Percentiles rank a stretch among this genome's conserved stretches.
These are phyloP conservation scores for Gomphus bonarii DNA, from an alignment of 1,284 basidiomycete species.

Conservation along the genomic window DNA sequence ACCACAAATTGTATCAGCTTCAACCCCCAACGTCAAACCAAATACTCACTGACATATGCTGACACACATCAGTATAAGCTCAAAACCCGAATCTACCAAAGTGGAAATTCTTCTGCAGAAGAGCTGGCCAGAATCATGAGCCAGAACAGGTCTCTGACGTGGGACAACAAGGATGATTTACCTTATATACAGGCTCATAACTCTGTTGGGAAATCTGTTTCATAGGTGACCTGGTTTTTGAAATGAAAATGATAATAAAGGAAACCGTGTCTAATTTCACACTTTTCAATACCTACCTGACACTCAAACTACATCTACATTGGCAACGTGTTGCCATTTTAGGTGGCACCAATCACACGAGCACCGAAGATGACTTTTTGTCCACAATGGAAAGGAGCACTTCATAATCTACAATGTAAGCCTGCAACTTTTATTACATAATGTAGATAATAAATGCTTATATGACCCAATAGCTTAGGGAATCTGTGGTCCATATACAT, in stretches of 20 bases:
- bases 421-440: conserved; percentile 15
- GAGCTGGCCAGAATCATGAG: conserved; percentile 35
- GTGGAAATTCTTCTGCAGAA: too few relatives aligned
- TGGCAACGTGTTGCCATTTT: conserved; percentile 34
- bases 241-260: conserved; percentile 3
- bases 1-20: too few relatives aligned
- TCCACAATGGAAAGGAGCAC: conserved; percentile 3
- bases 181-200: conserved; percentile 27
- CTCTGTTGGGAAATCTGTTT: background rate
- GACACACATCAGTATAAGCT: too few relatives aligned
- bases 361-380: too few relatives aligned
- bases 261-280: background rate
- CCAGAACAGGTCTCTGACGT: conserved; percentile 34
- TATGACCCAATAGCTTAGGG: background rate
- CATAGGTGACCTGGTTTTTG: background rate
- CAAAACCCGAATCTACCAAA: too few relatives aligned
- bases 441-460: background rate
- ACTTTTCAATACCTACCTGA: background rate
- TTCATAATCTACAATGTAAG: conserved; percentile 34
- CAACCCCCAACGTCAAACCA: too few relatives aligned
- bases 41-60: too few relatives aligned
- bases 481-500: conserved; percentile 12
- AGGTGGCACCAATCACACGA: conserved; percentile 32
- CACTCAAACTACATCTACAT: conserved; percentile 18
- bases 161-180: conserved; percentile 29